Evolutionary conservation across 2,329 filamentous ascomycete genomes (phyloP), one percentile per base, ranked within the genome.

Genomic region (Volutella citrinella): DNA sequence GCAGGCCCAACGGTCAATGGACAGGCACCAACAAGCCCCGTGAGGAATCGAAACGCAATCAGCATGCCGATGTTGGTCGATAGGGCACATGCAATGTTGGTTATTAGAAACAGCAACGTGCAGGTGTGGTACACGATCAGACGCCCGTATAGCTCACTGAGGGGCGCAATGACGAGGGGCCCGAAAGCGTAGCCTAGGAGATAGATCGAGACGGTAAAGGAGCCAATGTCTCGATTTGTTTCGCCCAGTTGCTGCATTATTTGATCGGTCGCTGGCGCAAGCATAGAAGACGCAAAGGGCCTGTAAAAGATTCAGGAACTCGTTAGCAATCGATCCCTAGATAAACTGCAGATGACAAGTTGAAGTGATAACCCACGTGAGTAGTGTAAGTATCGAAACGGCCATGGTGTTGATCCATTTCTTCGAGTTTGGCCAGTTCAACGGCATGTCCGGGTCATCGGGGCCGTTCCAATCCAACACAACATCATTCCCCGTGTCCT

Each of bases 1-100:
- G 77, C 76, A 18, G 73, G 74, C 6, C 78, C 79, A 46, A 79
- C 76, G 0, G 78, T 79, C 9, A 82, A 51, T 0, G 76, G 72
- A 27, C 69, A 72, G 0, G 70, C 70, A 9, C 72, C 76, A 45
- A 78, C 78, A 30, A 78, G 66, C 0, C 72, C 77, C 4, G 68
- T 64, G 40, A 79, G 76, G 55, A 82, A 82, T 7, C 78, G 66
- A 6, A 74, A 76, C 23, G 80, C 56, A 56, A 81, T 66, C 12
- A 84, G 53, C 1, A 77, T 78, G 46, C 78, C 69, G 28, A 43
- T 43, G 25, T 28, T 41, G n/a, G 13, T 38, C 7, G 38, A 34
- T n/a, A 41, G 26, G 7, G 41, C 38, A 10, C 41, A 43, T 4
- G 31, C 41, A 5, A 43, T 21, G 3, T 26, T 43, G 13, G 27